phyloP scores from a whole-genome alignment of 192 early-diverging fungal genomes.

The Phlyctochytrium planicorne region DNA sequence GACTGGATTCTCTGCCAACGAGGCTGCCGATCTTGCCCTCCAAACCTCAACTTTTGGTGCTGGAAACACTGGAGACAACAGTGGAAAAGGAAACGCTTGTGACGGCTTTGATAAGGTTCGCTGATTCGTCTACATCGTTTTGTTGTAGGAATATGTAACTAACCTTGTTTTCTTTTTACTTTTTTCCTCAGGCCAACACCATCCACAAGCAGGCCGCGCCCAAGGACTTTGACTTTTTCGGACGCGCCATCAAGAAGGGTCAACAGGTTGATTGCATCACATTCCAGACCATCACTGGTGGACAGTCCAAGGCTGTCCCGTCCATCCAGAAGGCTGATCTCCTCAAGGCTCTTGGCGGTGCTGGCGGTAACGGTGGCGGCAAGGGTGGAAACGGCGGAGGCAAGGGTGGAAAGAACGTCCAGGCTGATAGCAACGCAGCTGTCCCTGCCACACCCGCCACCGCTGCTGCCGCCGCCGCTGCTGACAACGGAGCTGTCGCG shows the following conservation, averaged over 20 bases:
- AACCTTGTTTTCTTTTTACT: no score
- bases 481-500: no score
- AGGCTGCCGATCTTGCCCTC: constrained; percentile 20
- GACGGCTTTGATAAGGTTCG: constrained; percentile 2
- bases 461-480: neutral
- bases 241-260: constrained; percentile 16
- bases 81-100: constrained; percentile 5
- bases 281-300: neutral
- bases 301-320: constrained; percentile 19
- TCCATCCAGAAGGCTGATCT: constrained; percentile 3
- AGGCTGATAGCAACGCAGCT: no score
- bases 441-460: no score
- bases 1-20: constrained; percentile 16
- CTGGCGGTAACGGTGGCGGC: neutral
- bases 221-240: constrained; percentile 8
- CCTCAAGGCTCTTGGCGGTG: constrained; percentile 15
- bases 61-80: constrained; percentile 3
- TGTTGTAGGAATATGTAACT: no score
- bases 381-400: neutral
- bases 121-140: no score
- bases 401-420: no score
- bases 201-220: constrained; percentile 13
- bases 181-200: no score
- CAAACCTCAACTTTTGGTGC: constrained; percentile 12
- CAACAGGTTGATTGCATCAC: constrained; percentile 17